These are phyloP conservation scores for Tinospora cordifolia DNA, from an alignment of 164 flowering plant genomes.

Conservation along the genomic window DNA sequence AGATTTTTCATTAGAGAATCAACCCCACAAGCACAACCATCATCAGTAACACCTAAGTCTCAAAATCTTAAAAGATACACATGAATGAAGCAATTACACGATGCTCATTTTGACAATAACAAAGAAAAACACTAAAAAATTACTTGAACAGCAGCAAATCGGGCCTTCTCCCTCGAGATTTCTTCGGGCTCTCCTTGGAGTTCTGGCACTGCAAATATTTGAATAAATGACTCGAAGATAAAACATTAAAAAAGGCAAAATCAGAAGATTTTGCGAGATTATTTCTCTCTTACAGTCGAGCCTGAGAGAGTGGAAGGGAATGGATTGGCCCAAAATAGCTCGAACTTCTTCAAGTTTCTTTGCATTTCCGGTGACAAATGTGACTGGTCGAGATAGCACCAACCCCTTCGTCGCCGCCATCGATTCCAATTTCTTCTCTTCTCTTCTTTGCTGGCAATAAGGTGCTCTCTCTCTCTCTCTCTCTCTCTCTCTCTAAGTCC, in stretches of 20 bases:
- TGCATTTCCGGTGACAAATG: constrained; percentile 91
- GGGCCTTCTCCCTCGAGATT: constrained; percentile 88
- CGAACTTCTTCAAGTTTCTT: constrained; percentile 94
- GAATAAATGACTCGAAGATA: background rate
- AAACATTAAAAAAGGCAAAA: background rate
- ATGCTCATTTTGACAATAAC: background rate
- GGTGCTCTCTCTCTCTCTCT: no score
- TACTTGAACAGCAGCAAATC: constrained; percentile 79
- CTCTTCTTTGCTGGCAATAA: no score
- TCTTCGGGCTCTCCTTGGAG: constrained; percentile 96
- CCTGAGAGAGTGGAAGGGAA: constrained; percentile 85
- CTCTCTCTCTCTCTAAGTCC: no score
- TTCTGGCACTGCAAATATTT: constrained; percentile 59
- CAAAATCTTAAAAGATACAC: background rate
- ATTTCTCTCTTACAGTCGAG: constrained; percentile 50
- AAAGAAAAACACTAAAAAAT: background rate
- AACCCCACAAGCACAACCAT: background rate
- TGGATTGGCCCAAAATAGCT: constrained; percentile 67
- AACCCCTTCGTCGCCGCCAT: constrained; percentile 15
- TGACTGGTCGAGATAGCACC: constrained; percentile 62
- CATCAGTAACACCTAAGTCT: background rate
- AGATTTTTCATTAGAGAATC: no score
- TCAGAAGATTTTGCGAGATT: constrained; percentile 2
- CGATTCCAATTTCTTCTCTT: no score
- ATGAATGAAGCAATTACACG: background rate